A percentile compares a stretch with the other conserved stretches of the same genome.
Conservation (phyloP, 2,329 filamentous ascomycete genomes). For the Colletotrichum melonis region DNA sequence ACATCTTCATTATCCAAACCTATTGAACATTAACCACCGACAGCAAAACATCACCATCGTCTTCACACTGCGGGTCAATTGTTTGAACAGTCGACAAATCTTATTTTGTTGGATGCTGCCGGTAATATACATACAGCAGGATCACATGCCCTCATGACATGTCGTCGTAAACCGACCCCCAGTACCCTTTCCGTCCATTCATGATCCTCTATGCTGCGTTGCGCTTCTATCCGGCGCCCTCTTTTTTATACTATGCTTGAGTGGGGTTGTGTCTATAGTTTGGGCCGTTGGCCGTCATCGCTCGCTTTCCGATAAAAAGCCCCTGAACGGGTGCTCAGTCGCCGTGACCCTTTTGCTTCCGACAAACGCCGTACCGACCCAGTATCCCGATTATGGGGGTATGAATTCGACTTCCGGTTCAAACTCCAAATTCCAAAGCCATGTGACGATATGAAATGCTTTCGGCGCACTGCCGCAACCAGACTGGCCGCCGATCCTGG, state of each 20-base stretch:
- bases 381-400: background rate
- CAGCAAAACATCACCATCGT: background rate
- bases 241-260: constrained; percentile 36
- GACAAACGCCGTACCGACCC: constrained; percentile 26
- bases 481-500: constrained; percentile 33
- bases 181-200: constrained; percentile 22
- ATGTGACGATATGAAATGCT: constrained; percentile 26
- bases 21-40: too few relatives aligned
- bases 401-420: constrained; percentile 9
- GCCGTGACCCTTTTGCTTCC: constrained; percentile 33
- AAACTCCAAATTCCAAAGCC: constrained; percentile 2
- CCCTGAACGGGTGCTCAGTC: constrained; percentile 13
- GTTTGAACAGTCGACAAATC: constrained; percentile 14
- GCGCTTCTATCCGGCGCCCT: constrained; percentile 32
- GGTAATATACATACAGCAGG: constrained; percentile 37
- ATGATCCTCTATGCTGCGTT: constrained; percentile 36
- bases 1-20: too few relatives aligned
- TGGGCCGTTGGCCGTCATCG: constrained; percentile 33
- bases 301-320: constrained; percentile 29
- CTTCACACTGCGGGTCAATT: background rate
- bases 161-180: constrained; percentile 25
- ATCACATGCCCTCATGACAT: constrained; percentile 33
- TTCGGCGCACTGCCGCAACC: constrained; percentile 25
- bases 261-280: constrained; percentile 36
- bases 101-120: constrained; percentile 20